Base-by-base conservation (phyloP, 2,329 filamentous ascomycete genomes). In the Leptographium radiaticola region DNA sequence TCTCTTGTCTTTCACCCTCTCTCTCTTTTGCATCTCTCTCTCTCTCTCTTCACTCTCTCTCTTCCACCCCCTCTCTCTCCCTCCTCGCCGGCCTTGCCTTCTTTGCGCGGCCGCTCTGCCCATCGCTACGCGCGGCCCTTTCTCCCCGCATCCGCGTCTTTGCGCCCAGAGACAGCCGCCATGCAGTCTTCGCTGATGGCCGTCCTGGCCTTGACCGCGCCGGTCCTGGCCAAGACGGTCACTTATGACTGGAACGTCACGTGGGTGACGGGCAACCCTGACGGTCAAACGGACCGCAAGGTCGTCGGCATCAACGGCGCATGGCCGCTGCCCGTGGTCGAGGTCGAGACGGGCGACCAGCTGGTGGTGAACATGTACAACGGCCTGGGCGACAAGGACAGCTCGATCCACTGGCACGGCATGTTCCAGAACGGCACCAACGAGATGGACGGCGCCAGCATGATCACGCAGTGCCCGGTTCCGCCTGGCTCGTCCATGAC, bases 241-340 rank as follows among this genome's bases (percentile, higher is more conserved):
- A 75, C 68, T 6, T 79, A 84, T 62, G 73, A 87, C 65, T 88
- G 85, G 69, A 80, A 83, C 61, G 73, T 88, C 58, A 78, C 75
- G 55, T 89, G 86, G 86, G 80, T 87, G 12, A 76, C 69, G 44
- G 79, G 83, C 38, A 84, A 86, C 61, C 87, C 87, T 0, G 87
- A 91, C 68, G 83, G 81, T 25, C 70, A 74, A 9, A 75, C 75
- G 56, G 72, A 77, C 42, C 76, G 86, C 36, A 75, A 80, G n/a
- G 77, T 79, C 4, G 87, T 91, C 63, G 86, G 84, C 47, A 84
- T 93, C 69, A 91, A 93, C 62, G 79, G 79, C 6, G 66, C 83
- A 68, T 89, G 86, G 84, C 87, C 87, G 2, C 75, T 86, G 52
- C 87, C 87, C 1, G 67, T 69, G 31, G 82, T 89, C 54, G 73